Percentiles rank a stretch among this genome's conserved stretches.
These are phyloP conservation scores for Ascoidea rubescens DNA, from an alignment of 805 yeast genomes.

Conservation along the genomic window DNA sequence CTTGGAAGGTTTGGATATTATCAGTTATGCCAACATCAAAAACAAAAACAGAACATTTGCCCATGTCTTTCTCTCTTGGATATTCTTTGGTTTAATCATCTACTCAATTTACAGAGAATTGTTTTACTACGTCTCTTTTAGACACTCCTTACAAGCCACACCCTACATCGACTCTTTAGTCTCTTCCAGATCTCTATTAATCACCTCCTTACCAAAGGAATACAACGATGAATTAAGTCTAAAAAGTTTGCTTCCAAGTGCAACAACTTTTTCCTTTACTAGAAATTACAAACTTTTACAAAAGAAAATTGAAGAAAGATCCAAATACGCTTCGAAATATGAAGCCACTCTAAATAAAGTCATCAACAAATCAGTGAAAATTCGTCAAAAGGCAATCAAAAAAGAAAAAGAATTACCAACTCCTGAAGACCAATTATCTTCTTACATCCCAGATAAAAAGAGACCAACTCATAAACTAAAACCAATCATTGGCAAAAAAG, in stretches of 20 bases:
- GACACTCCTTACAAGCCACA: slow-evolving; percentile 62
- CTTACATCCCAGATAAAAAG: slow-evolving; percentile 59
- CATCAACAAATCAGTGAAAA: slow-evolving; percentile 43
- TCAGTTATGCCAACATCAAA: slow-evolving; percentile 48
- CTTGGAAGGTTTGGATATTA: slow-evolving; percentile 44
- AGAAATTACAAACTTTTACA: slow-evolving; percentile 45
- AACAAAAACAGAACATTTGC: slow-evolving; percentile 57
- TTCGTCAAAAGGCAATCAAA: slow-evolving; percentile 40
- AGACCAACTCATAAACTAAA: slow-evolving; percentile 72
- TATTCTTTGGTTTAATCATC: slow-evolving; percentile 50
- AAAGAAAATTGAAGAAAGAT: slow-evolving; percentile 46
- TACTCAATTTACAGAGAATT: slow-evolving; percentile 63
- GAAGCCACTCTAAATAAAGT: slow-evolving; percentile 55
- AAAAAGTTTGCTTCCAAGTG: slow-evolving; percentile 48
- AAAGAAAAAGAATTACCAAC: slow-evolving; percentile 41
- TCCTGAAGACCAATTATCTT: slow-evolving; percentile 40
- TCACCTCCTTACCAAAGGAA: slow-evolving; percentile 50
- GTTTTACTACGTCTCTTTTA: slow-evolving; percentile 52
- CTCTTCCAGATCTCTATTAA: slow-evolving; percentile 57
- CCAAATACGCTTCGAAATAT: slow-evolving; percentile 42
- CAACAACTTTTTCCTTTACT: slow-evolving; percentile 46
- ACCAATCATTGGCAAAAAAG: slow-evolving; percentile 68
- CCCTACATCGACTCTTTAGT: slow-evolving; percentile 59
- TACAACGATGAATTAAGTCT: slow-evolving; percentile 35
- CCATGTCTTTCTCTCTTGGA: slow-evolving; percentile 66